Percentiles rank a stretch among this genome's conserved stretches.
phyloP scores from a whole-genome alignment of 2,329 filamentous ascomycete species.

The Fusarium sp. region DNA sequence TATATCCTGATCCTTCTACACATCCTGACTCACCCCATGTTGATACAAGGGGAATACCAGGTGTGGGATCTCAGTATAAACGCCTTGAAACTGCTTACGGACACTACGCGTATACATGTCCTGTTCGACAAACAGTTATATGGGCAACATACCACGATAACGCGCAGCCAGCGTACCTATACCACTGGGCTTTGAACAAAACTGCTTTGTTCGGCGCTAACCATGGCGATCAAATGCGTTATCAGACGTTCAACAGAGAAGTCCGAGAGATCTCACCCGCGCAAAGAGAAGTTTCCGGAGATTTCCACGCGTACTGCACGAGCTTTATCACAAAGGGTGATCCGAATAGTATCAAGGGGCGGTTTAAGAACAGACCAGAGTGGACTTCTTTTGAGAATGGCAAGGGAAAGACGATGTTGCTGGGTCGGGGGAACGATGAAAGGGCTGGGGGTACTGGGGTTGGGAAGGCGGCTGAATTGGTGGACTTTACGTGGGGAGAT shows the following conservation, averaged over 20 bases:
- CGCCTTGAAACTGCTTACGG: conserved; percentile 41
- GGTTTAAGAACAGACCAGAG: conserved; percentile 35
- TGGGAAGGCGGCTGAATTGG: conserved; percentile 54
- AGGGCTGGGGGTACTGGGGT: conserved; percentile 54
- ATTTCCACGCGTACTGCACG: conserved; percentile 38
- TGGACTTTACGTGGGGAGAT: conserved; percentile 54
- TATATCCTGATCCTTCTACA: conserved; percentile 37
- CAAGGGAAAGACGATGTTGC: conserved; percentile 53
- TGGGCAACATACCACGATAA: conserved; percentile 38
- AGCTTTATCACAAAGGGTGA: conserved; percentile 40
- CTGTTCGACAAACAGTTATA: conserved; percentile 38
- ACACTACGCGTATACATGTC: conserved; percentile 41
- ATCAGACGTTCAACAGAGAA: conserved; percentile 54
- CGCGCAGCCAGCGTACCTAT: conserved; percentile 44
- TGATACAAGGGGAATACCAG: conserved; percentile 26
- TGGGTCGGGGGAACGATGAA: conserved; percentile 62
- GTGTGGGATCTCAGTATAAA: conserved; percentile 34
- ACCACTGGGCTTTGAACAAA: conserved; percentile 49
- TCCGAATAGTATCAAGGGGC: conserved; percentile 38
- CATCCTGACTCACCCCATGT: conserved; percentile 30
- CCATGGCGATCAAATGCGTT: conserved; percentile 42
- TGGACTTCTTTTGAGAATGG: conserved; percentile 44
- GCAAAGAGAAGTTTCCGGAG: conserved; percentile 40
- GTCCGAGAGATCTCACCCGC: conserved; percentile 51
- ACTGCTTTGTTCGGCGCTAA: conserved; percentile 38